Conservation (phyloP, 2,329 filamentous ascomycete species). For the Clonostachys chloroleuca region DNA sequence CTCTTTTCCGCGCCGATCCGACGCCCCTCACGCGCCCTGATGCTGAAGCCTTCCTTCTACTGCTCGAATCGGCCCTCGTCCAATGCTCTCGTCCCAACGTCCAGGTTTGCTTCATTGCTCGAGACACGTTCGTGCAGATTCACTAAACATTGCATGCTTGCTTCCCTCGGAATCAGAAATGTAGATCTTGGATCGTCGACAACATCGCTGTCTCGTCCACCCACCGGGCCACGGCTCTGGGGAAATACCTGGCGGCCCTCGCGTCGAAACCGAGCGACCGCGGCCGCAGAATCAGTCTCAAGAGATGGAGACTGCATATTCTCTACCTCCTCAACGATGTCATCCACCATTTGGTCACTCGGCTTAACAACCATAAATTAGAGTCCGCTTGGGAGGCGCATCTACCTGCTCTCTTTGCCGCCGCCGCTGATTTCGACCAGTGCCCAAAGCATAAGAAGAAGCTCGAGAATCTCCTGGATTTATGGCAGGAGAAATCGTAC, state of each 20-base stretch:
- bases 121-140: not conserved
- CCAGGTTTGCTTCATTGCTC: conserved; percentile 67
- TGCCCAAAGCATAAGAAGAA: conserved; percentile 64
- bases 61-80: conserved; percentile 60
- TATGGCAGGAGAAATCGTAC: conserved; percentile 69
- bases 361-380: conserved; percentile 46
- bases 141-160: conserved; percentile 4
- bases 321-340: conserved; percentile 78
- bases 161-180: conserved; percentile 57
- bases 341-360: conserved; percentile 62
- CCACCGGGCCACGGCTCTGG: conserved; percentile 58
- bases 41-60: conserved; percentile 64
- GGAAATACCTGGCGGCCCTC: conserved; percentile 71
- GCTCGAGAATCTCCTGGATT: conserved; percentile 55
- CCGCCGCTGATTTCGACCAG: conserved; percentile 51
- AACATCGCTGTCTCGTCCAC: conserved; percentile 64
- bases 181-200: conserved; percentile 79
- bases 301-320: conserved; percentile 68
- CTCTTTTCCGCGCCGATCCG: conserved; percentile 72
- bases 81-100: conserved; percentile 77
- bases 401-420: conserved; percentile 58
- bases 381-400: conserved; percentile 51
- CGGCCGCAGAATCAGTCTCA: conserved; percentile 13
- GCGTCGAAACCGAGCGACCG: conserved; percentile 46
- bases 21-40: conserved; percentile 62